Base-by-base conservation (phyloP, 768 basidiomycete genomes). In the Paxillus rubicundulus region DNA sequence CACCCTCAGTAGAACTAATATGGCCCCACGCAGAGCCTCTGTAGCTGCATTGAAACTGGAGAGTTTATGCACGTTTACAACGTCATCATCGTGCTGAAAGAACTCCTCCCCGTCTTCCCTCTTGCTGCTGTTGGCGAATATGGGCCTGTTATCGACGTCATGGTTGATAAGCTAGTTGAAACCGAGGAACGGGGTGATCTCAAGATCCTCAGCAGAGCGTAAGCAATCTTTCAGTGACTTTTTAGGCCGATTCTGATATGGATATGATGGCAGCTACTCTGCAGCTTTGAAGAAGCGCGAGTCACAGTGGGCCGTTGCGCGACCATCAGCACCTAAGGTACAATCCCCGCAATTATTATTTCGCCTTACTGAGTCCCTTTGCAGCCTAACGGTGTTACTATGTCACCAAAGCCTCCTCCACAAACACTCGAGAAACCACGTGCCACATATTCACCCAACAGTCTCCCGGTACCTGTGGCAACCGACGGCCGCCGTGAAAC, bases 1-100 rank as follows among this genome's bases (percentile, higher is more conserved):
- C 20, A 18, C 2, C 13, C 33, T 30, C 28, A 39, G 36, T 27
- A 40, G n/a, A 45, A 49, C 46, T 55, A 14, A 52, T 1, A 13
- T 17, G 20, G 28, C 33, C 24, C 37, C 36, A 53, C 32, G 17
- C 62, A 94, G 94, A 84, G 82, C 50, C 83, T 98, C 58, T 74
- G 79, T 17, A 86, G 84, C 30, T 93, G 89, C 64, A 86, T 98
- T 55, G 80, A 86, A 61, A 87, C 93, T 2, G 82, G 82, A 45
- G 95, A 95, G 63, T 98, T 95, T 68, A 96, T 98, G 89, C 93
- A 93, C 61, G 90, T 98, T 49, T 95, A 96, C 70, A 99, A 99
- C 65, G 81, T 92, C n/a, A 89, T 98, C 69, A 82, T 95, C 36
- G 86, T 99, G 27, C 77, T 97, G 57, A 92, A 94, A 63, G 92